These are phyloP conservation scores for Hansenula lynferdii DNA, from an alignment of 1,139 yeast genomes.

Conservation along the genomic window DNA sequence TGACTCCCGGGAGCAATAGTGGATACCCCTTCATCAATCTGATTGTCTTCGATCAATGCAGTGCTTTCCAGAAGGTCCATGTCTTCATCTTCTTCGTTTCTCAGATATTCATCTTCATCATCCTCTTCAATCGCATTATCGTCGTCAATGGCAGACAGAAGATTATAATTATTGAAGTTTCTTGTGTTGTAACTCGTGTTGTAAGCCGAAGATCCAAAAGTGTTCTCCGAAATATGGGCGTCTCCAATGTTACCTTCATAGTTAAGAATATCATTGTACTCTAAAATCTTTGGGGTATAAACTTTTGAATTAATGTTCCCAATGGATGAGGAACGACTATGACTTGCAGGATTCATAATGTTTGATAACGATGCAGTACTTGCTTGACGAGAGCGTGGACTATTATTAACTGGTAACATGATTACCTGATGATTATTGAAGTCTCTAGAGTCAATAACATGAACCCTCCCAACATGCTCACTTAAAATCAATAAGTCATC, in stretches of 20 bases:
- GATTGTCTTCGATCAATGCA: constrained; percentile 8
- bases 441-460: constrained; percentile 72
- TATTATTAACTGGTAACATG: constrained; percentile 39
- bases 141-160: constrained; percentile 12
- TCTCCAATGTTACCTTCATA: constrained; percentile 14
- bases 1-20: background rate
- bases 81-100: constrained; percentile 6
- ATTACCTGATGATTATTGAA: constrained; percentile 73
- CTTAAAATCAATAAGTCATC: constrained; percentile 73
- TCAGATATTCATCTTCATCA: constrained; percentile 2
- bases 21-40: constrained; percentile 3
- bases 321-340: background rate
- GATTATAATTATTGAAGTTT: constrained; percentile 16
- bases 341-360: constrained; percentile 2
- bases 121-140: constrained; percentile 4
- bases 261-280: constrained; percentile 18
- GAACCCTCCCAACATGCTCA: constrained; percentile 86
- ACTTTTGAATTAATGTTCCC: constrained; percentile 4
- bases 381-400: constrained; percentile 4
- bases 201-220: constrained; percentile 1
- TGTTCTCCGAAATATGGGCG: constrained; percentile 7
- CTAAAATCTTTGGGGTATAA: constrained; percentile 18
- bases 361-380: constrained; percentile 6
- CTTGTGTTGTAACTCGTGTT: constrained; percentile 12
- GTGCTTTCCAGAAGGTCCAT: background rate